These are phyloP conservation scores for Irpex sp. DNA, from an alignment of 1,284 basidiomycete genomes.

Conservation along the genomic window DNA sequence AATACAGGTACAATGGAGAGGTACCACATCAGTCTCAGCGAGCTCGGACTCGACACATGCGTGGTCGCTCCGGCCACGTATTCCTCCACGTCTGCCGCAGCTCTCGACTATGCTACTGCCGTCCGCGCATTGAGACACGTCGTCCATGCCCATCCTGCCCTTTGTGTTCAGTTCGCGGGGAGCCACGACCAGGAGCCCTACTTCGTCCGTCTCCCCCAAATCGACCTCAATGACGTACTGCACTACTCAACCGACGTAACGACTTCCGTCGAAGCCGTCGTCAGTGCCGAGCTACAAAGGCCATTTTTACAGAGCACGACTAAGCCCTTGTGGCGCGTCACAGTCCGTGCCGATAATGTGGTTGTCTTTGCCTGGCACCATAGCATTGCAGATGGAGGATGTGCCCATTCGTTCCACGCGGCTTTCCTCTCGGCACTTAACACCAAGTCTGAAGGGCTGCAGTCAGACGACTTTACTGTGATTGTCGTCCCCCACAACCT, in stretches of 20 bases:
- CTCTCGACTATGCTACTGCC: conserved; percentile 15
- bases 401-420: conserved; percentile 33
- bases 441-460: not conserved
- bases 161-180: conserved; percentile 5
- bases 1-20: conserved; percentile 28
- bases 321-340: conserved; percentile 34
- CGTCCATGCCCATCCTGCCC: not conserved
- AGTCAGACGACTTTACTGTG: not conserved
- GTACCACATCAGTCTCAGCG: conserved; percentile 29
- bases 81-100: conserved; percentile 4
- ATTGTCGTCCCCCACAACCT: conserved; percentile 18
- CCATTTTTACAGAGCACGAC: conserved; percentile 22
- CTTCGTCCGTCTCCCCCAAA: conserved; percentile 5
- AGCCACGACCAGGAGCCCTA: not conserved
- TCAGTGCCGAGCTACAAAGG: conserved; percentile 23
- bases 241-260: conserved; percentile 21
- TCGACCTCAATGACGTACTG: conserved; percentile 30
- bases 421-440: conserved; percentile 29
- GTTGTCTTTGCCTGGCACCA: conserved; percentile 36
- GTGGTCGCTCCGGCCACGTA: conserved; percentile 29
- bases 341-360: conserved; percentile 27
- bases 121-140: conserved; percentile 27
- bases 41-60: conserved; percentile 28
- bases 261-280: conserved; percentile 15
- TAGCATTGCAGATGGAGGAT: conserved; percentile 35